Conservation (phyloP, 116 monocot genomes). For the Posidonia oceanica region DNA sequence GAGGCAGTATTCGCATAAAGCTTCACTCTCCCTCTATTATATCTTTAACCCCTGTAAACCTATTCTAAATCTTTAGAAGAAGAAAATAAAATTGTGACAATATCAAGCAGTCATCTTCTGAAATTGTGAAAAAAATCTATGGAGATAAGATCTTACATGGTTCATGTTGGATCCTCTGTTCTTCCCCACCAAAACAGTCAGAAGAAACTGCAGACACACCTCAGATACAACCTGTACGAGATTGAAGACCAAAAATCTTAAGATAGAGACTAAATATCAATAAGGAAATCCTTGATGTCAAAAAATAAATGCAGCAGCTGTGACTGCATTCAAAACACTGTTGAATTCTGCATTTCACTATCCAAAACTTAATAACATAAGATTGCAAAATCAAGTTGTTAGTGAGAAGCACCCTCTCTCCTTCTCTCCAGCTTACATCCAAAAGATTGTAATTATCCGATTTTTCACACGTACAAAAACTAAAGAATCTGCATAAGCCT, state of each 20-base stretch:
- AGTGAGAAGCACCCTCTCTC: too few species aligned
- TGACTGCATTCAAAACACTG: too few species aligned
- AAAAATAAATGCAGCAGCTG: too few species aligned
- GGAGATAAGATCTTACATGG: background rate
- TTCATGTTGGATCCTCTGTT: too few species aligned
- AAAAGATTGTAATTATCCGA: too few species aligned
- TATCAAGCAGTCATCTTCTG: background rate
- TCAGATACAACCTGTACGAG: background rate
- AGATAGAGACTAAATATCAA: background rate
- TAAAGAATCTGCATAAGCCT: too few species aligned
- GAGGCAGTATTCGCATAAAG: background rate
- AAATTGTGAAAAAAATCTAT: background rate
- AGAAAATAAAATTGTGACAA: background rate
- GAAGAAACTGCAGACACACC: background rate
- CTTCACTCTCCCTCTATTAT: background rate
- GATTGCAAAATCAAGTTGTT: too few species aligned
- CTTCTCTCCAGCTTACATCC: too few species aligned
- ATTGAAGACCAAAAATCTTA: background rate
- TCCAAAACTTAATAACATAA: too few species aligned
- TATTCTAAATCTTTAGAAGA: conserved; percentile 1
- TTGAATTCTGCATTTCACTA: too few species aligned
- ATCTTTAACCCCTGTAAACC: background rate
- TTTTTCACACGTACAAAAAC: too few species aligned
- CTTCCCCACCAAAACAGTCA: background rate
- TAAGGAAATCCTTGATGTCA: background rate